Conservation (phyloP, 148 eudicot species). For the Rhododendron simsii region DNA sequence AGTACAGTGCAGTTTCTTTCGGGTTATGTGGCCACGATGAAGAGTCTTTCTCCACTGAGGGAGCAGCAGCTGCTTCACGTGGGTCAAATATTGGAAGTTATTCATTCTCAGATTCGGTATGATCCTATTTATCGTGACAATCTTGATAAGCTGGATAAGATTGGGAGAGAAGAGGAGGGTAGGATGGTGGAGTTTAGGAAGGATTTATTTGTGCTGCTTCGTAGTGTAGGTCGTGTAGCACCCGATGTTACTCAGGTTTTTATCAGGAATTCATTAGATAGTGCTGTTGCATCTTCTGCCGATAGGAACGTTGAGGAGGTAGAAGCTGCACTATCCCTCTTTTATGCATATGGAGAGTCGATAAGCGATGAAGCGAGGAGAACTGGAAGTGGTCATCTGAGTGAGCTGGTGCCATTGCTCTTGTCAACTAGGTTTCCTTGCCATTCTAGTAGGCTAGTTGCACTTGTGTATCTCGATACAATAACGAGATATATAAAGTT, state of each 20-base stretch:
- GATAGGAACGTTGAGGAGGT: conserved; percentile 90
- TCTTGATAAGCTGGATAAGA: conserved; percentile 72
- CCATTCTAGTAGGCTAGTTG: conserved; percentile 85
- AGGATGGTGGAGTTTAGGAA: conserved; percentile 87
- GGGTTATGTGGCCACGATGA: conserved; percentile 83
- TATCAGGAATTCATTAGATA: conserved; percentile 64
- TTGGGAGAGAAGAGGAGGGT: conserved; percentile 90
- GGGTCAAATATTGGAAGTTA: conserved; percentile 80
- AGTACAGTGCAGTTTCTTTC: conserved; percentile 81
- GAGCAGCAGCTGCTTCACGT: conserved; percentile 72
- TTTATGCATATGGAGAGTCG: conserved; percentile 89
- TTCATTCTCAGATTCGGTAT: conserved; percentile 68
- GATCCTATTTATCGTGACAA: conserved; percentile 72
- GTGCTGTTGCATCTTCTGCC: conserved; percentile 53
- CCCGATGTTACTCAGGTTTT: conserved; percentile 79
- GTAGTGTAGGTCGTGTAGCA: conserved; percentile 84
- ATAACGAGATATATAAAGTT: conserved; percentile 77
- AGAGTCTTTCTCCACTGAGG: conserved; percentile 51
- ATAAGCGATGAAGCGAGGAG: conserved; percentile 70
- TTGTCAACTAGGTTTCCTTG: conserved; percentile 81
- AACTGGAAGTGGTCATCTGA: conserved; percentile 61
- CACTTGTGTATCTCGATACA: conserved; percentile 85
- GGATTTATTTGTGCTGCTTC: conserved; percentile 73
- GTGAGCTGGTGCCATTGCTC: conserved; percentile 86
- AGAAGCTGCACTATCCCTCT: conserved; percentile 86